A percentile compares a stretch with the other conserved stretches of the same genome.
These are phyloP conservation scores for Pleurozium schreberi DNA, from an alignment of 225 moss, liverwort and hornwort species.

Conservation along the genomic window DNA sequence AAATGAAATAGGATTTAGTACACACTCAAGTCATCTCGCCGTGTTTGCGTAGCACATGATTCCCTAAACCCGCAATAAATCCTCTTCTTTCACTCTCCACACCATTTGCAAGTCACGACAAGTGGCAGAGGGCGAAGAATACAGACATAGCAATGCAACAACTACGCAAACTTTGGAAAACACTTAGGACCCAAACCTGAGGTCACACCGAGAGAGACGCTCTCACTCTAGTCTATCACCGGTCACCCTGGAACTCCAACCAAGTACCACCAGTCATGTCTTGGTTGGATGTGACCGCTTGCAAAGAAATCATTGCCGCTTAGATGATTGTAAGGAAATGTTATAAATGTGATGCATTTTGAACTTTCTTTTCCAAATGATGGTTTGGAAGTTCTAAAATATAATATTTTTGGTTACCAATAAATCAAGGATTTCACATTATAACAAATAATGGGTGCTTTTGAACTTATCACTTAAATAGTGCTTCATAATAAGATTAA, in stretches of 20 bases:
- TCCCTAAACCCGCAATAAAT: background rate
- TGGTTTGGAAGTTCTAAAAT: background rate
- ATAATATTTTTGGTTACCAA: background rate
- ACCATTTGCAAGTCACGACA: background rate
- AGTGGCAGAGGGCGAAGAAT: background rate
- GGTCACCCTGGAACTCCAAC: background rate
- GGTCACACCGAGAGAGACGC: background rate
- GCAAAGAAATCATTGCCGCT: background rate
- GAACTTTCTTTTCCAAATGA: rapidly evolving
- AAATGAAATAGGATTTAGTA: background rate
- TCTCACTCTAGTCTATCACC: background rate
- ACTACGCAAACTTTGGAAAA: background rate
- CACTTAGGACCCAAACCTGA: too few relatives aligned
- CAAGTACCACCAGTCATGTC: background rate
- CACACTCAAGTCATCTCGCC: background rate
- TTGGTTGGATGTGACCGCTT: background rate
- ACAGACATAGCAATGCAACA: rapidly evolving
- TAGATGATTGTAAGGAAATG: background rate
- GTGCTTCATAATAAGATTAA: too few relatives aligned
- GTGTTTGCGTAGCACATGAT: background rate
- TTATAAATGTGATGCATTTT: background rate
- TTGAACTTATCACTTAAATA: too few relatives aligned
- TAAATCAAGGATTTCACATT: background rate
- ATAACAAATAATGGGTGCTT: background rate
- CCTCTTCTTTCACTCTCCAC: background rate